Conservation (phyloP, 345 rosid genomes). For the Dipteronia sinensis region DNA sequence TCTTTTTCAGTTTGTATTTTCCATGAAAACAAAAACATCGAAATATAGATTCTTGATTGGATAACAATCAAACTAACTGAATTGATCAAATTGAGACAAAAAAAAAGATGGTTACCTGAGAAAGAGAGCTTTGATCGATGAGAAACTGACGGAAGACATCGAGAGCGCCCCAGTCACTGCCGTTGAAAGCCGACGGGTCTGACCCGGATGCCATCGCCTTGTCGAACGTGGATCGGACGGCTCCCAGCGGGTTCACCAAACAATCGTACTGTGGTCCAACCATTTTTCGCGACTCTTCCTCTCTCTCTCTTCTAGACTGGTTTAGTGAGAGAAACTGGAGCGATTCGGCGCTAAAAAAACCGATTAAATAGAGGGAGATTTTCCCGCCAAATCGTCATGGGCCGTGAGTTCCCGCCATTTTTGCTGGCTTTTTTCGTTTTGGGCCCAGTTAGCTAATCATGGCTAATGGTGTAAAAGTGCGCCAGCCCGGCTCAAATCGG, state of each 20-base stretch:
- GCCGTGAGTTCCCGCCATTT: conserved; percentile 37
- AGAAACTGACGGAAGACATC: conserved; percentile 80
- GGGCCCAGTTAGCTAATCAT: background rate
- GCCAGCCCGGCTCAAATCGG: too few species aligned
- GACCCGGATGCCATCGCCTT: conserved; percentile 63
- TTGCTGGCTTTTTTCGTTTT: background rate
- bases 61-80: too few species aligned
- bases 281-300: conserved; percentile 40
- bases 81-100: too few species aligned
- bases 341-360: background rate
- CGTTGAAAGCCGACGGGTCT: conserved; percentile 64
- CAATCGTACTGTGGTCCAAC: conserved; percentile 85
- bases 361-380: too few species aligned
- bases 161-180: conserved; percentile 88
- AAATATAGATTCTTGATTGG: background rate
- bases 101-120: conserved; percentile 44
- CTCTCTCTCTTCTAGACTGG: conserved; percentile 1
- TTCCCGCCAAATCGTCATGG: conserved; percentile 39
- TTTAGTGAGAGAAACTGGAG: background rate
- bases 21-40: too few species aligned
- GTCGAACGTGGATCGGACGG: conserved; percentile 76
- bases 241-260: conserved; percentile 82
- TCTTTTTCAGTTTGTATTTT: too few species aligned
- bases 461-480: too few species aligned
- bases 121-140: conserved; percentile 57